Conservation (phyloP, 257 asterid genomes). For the Datura wrightii region DNA sequence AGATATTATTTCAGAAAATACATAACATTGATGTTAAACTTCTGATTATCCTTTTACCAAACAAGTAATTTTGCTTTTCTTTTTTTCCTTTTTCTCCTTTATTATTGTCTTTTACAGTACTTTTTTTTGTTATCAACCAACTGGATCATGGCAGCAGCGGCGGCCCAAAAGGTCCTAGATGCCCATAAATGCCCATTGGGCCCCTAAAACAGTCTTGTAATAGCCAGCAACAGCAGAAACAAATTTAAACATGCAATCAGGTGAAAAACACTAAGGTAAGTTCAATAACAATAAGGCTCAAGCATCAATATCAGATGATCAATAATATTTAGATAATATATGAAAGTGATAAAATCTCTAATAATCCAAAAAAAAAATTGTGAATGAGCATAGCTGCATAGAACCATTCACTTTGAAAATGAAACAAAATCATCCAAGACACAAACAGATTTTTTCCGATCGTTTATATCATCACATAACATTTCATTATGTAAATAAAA, state of each 20-base stretch:
- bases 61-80: neutral
- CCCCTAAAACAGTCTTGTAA: slow-evolving; percentile 16
- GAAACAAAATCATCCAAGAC: too few relatives aligned
- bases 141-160: neutral
- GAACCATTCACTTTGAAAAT: too few relatives aligned
- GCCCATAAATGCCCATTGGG: neutral
- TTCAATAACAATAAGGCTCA: neutral
- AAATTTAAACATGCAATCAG: too few relatives aligned
- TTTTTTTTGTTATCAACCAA: neutral
- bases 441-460: too few relatives aligned
- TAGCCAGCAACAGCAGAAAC: neutral
- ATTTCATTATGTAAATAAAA: too few relatives aligned
- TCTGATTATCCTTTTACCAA: neutral
- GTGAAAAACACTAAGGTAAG: neutral
- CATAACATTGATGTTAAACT: neutral
- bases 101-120: neutral
- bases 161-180: slow-evolving; percentile 16
- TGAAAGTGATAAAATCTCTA: too few relatives aligned
- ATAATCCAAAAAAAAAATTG: too few relatives aligned
- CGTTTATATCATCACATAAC: too few relatives aligned
- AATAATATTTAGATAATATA: too few relatives aligned
- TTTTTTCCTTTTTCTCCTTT: neutral
- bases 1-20: neutral
- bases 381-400: too few relatives aligned
- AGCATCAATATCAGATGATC: too few relatives aligned